Base-by-base conservation (phyloP, 805 yeast species). In the Candida vaughaniae region DNA sequence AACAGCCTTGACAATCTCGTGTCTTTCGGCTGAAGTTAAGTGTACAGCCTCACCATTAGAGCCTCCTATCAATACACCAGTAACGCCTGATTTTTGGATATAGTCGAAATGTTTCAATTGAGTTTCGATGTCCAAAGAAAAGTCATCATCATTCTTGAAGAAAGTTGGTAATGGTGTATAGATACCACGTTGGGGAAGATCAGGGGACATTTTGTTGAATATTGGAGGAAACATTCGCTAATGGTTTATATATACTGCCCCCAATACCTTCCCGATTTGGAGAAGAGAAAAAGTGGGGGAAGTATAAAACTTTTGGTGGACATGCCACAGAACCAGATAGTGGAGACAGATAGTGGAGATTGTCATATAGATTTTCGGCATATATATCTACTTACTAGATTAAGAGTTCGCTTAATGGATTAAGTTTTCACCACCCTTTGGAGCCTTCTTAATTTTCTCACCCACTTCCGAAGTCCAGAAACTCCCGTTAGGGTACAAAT, bases 131-230 rank as follows among this genome's bases (percentile, higher is more conserved):
- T 43, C 47, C 5, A 43, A 15, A 7, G 42, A 32, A 29, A 52
- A 51, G 47, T 75, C 78, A 14, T 59, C 60, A 38, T 65, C 69
- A 29, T 56, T 54, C 47, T 71, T 69, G 71, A 75, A 75, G 52
- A 77, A 76, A 4, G 82, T 74, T 42, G 78, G 78, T 11, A 69
- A 60, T 19, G 81, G 81, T 5, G 78, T 72, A 56, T 76, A 77
- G 25, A 77, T 59, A 16, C 77, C 77, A 35, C 29, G 29, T 4
- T 42, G 47, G 17, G 41, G 43, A 20, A 25, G 22, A n/a, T n/a
- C n/a, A n/a, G n/a, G n/a, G n/a, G n/a, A n/a, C n/a, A n/a, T n/a
- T n/a, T n/a, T n/a, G n/a, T n/a, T n/a, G n/a, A n/a, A n/a, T n/a
- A n/a, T n/a, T n/a, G n/a, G n/a, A n/a, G n/a, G n/a, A n/a, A n/a